phyloP scores from a whole-genome alignment of 257 asterid species.

The Striga asiatica region DNA sequence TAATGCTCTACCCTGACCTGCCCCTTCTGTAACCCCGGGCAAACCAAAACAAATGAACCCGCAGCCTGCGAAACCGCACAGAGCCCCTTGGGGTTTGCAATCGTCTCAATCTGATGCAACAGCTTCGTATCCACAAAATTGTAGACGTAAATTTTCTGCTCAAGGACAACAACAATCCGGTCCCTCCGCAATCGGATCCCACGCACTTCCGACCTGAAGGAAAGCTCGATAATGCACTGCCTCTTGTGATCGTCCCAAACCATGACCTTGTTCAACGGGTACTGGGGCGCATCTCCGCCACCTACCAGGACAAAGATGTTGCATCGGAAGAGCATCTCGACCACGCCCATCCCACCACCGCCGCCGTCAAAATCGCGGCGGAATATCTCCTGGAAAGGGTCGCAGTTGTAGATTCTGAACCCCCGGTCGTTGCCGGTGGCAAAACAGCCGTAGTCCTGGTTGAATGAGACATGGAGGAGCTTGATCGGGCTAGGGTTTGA shows the following conservation, averaged over 20 bases:
- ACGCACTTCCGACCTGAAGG: constrained; percentile 50
- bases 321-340: constrained; percentile 48
- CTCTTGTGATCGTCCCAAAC: constrained; percentile 64
- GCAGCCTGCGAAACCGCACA: constrained; percentile 59
- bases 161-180: constrained; percentile 44
- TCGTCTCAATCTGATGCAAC: constrained; percentile 60
- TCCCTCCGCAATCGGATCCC: constrained; percentile 47
- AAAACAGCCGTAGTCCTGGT: constrained; percentile 54
- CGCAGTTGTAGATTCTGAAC: constrained; percentile 47
- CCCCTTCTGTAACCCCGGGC: constrained; percentile 66
- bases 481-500: background rate
- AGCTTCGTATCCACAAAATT: constrained; percentile 61
- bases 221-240: constrained; percentile 29
- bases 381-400: constrained; percentile 41
- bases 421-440: constrained; percentile 45
- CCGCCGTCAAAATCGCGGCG: constrained; percentile 34
- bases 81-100: constrained; percentile 48
- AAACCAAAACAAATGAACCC: constrained; percentile 47
- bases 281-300: constrained; percentile 48
- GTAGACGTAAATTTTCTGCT: constrained; percentile 56
- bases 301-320: constrained; percentile 52
- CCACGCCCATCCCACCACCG: constrained; percentile 35
- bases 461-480: constrained; percentile 52
- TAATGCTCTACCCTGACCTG: constrained; percentile 69
- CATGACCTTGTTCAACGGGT: constrained; percentile 49